Conservation (phyloP, 192 early-diverging fungal genomes). For the Pilobolus umbonatus region DNA sequence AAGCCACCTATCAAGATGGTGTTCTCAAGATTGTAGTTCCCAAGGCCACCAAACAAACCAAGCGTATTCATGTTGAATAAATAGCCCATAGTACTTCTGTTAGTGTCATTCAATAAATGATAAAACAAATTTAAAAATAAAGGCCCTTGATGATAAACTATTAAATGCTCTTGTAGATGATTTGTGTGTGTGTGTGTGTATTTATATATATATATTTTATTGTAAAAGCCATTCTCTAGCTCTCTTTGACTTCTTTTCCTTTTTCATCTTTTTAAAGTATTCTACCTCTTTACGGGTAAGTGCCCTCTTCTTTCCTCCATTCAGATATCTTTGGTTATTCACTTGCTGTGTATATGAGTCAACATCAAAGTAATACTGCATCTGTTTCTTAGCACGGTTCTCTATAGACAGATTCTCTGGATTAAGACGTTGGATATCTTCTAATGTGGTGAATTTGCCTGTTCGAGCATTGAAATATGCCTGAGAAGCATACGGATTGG, state of each 20-base stretch:
- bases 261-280: constrained; percentile 31
- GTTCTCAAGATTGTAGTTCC: constrained; percentile 15
- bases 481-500: constrained; percentile 20
- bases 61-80: constrained; percentile 18
- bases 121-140: too few relatives aligned
- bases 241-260: constrained; percentile 38
- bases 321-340: constrained; percentile 10
- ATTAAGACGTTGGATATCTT: constrained; percentile 25
- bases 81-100: too few relatives aligned
- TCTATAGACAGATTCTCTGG: constrained; percentile 33
- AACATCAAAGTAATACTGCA: constrained; percentile 41
- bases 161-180: too few relatives aligned
- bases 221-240: constrained; percentile 30
- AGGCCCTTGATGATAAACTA: too few relatives aligned
- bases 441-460: constrained; percentile 27
- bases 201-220: neutral
- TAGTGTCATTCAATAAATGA: too few relatives aligned
- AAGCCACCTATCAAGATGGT: constrained; percentile 19
- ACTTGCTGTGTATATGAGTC: constrained; percentile 31
- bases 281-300: constrained; percentile 32
- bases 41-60: constrained; percentile 9
- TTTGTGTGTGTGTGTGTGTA: too few relatives aligned
- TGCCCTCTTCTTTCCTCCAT: constrained; percentile 9
- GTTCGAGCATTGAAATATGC: constrained; percentile 41
- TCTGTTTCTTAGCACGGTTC: constrained; percentile 32